A percentile compares a stretch with the other conserved stretches of the same genome.
Evolutionary conservation across 139 green algal genomes (phyloP).

Genomic region (Gonium pectorale): DNA sequence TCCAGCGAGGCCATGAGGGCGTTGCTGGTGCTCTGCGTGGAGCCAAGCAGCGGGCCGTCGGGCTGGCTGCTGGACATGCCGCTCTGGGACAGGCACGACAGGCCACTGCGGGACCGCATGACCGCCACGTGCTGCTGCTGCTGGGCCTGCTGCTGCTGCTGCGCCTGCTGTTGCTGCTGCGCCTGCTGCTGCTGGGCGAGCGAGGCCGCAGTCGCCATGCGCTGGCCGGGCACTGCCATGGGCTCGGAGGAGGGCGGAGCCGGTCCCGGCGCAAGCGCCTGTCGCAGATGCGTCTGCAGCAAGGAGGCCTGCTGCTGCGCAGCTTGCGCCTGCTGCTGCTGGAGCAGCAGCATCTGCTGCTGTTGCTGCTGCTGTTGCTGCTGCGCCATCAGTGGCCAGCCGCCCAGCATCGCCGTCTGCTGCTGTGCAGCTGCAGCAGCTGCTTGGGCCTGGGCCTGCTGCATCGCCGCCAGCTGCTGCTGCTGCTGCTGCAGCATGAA

Average conservation of each 20-base stretch:
- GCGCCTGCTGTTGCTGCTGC: too few species aligned
- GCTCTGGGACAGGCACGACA: slow-evolving; percentile 31
- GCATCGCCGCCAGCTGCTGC: not conserved
- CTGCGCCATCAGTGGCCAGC: not conserved
- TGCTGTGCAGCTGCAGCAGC: not conserved
- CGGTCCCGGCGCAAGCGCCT: not conserved
- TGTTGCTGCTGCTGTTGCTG: slow-evolving; percentile 7
- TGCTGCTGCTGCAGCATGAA: not conserved
- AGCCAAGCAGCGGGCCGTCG: slow-evolving; percentile 8
- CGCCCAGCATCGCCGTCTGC: not conserved
- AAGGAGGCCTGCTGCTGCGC: not conserved
- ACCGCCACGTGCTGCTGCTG: not conserved
- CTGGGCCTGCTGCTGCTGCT: slow-evolving; percentile 24
- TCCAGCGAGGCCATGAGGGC: slow-evolving; percentile 5
- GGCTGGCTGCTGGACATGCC: slow-evolving; percentile 12
- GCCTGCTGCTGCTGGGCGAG: too few species aligned
- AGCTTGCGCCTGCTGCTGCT: slow-evolving; percentile 11
- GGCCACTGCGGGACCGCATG: not conserved
- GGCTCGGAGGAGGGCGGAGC: slow-evolving; percentile 2
- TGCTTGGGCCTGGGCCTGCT: slow-evolving; percentile 14
- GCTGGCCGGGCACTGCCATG: slow-evolving; percentile 22
- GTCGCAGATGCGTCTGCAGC: not conserved
- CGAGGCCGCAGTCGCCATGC: too few species aligned
- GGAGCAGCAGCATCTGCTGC: not conserved
- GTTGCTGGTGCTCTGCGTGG: slow-evolving; percentile 14